Percentiles rank a stretch among this genome's conserved stretches.
These are phyloP conservation scores for Gentiana dahurica DNA, from an alignment of 257 asterid genomes.

Conservation along the genomic window DNA sequence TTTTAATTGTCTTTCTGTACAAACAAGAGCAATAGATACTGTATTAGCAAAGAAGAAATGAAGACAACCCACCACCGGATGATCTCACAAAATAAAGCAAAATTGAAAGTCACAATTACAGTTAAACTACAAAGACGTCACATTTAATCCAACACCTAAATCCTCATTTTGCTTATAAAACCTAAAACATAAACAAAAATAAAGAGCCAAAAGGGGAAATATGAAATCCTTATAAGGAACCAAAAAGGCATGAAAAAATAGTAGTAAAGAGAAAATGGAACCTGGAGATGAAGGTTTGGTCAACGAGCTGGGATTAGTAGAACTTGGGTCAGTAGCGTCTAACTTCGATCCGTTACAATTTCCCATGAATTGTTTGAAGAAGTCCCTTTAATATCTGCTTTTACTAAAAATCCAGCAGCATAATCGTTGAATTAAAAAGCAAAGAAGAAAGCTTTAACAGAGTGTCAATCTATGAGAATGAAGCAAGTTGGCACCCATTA, in stretches of 20 bases:
- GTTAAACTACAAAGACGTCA: background rate
- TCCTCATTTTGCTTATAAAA: background rate
- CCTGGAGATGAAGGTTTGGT: conserved; percentile 48
- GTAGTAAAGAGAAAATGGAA: conserved; percentile 10
- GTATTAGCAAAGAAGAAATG: background rate
- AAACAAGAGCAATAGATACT: background rate
- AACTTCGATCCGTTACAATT: conserved; percentile 66
- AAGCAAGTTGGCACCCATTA: no score
- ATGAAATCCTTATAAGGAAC: conserved; percentile 9
- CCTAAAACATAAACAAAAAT: background rate
- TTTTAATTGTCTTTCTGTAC: no score
- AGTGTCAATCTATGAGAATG: no score
- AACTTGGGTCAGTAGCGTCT: conserved; percentile 31
- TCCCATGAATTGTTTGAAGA: conserved; percentile 42
- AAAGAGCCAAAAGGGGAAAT: no score
- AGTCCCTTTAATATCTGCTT: conserved; percentile 7
- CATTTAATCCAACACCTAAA: background rate
- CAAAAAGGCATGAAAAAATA: background rate
- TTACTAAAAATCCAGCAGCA: conserved; percentile 5
- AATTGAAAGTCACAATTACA: background rate
- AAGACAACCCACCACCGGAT: background rate
- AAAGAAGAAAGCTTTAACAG: no score
- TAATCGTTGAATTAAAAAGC: background rate
- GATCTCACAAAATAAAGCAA: background rate
- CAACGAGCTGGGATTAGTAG: conserved; percentile 16